A percentile compares a stretch with the other conserved stretches of the same genome.
Evolutionary conservation across 2,329 filamentous ascomycete species (phyloP).

Genomic region (Diplodia scrobiculata): DNA sequence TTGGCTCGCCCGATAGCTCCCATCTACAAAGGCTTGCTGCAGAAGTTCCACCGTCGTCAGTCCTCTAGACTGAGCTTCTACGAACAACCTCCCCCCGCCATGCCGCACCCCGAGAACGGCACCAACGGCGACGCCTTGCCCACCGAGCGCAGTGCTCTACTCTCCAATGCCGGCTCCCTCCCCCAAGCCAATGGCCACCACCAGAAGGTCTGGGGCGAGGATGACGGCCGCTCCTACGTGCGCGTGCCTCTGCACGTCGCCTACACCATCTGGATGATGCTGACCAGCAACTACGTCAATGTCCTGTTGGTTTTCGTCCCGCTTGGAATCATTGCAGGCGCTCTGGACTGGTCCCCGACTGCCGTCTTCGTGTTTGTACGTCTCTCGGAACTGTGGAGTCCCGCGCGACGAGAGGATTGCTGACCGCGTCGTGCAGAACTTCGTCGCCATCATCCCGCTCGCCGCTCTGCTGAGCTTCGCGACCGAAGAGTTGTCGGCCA

Average conservation of each 20-base stretch:
- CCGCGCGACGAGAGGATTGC: not conserved
- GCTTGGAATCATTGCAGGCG: slow-evolving; percentile 68
- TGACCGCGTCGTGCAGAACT: slow-evolving; percentile 54
- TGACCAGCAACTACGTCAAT: slow-evolving; percentile 63
- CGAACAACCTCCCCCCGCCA: not conserved
- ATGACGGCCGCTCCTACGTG: slow-evolving; percentile 34
- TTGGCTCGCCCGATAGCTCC: slow-evolving; percentile 4
- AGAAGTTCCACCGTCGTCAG: slow-evolving; percentile 27
- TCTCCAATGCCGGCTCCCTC: not conserved
- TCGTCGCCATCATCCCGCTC: slow-evolving; percentile 76
- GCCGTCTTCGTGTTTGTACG: slow-evolving; percentile 65
- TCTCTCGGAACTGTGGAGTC: not conserved
- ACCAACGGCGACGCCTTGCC: slow-evolving; percentile 7
- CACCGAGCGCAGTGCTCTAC: slow-evolving; percentile 17
- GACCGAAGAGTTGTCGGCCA: slow-evolving; percentile 73
- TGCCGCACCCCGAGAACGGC: slow-evolving; percentile 24
- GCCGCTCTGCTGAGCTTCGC: slow-evolving; percentile 74
- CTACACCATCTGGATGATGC: slow-evolving; percentile 47
- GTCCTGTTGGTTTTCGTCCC: slow-evolving; percentile 73
- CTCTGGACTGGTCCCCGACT: slow-evolving; percentile 63
- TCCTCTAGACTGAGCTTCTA: slow-evolving; percentile 10
- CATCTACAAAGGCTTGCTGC: slow-evolving; percentile 26
- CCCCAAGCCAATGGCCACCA: slow-evolving; percentile 1
- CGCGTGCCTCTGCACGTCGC: slow-evolving; percentile 39
- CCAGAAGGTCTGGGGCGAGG: slow-evolving; percentile 22